A percentile compares a stretch with the other conserved stretches of the same genome.
Evolutionary conservation across 176 grass and related monocot species (phyloP).

Genomic region (Carex pumila): DNA sequence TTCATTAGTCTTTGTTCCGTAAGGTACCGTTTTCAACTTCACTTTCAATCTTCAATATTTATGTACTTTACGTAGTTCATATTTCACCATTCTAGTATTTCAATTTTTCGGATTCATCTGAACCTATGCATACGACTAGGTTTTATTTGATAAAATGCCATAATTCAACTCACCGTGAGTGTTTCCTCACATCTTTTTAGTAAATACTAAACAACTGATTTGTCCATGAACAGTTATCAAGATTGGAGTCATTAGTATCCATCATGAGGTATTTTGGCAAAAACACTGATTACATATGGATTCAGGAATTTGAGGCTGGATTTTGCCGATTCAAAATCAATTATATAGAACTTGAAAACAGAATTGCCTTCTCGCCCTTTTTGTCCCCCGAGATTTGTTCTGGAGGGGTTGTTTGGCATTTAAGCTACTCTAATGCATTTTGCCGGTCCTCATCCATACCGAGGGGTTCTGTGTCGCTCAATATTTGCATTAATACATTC

Average conservation of each 20-base stretch:
- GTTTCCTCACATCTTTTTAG: neutral
- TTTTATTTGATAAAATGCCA: neutral
- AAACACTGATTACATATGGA: neutral
- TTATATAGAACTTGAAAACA: neutral
- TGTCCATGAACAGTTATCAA: too few relatives aligned
- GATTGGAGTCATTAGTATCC: neutral
- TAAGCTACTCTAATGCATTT: neutral
- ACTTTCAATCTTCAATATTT: neutral
- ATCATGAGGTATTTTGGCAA: neutral
- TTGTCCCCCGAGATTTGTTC: neutral
- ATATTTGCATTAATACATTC: neutral
- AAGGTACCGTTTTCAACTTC: neutral
- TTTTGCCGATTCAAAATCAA: slow-evolving; percentile 6
- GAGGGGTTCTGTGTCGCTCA: neutral
- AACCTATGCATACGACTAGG: neutral
- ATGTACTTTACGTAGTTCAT: neutral
- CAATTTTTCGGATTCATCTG: neutral
- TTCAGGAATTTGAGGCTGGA: neutral
- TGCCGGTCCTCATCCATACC: neutral
- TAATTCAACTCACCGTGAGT: neutral
- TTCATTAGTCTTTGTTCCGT: neutral
- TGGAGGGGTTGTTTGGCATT: neutral
- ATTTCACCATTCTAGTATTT: neutral
- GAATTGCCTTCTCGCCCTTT: neutral
- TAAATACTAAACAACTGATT: neutral